Conservation (phyloP, 116 monocot genomes). For the Zostera marina region DNA sequence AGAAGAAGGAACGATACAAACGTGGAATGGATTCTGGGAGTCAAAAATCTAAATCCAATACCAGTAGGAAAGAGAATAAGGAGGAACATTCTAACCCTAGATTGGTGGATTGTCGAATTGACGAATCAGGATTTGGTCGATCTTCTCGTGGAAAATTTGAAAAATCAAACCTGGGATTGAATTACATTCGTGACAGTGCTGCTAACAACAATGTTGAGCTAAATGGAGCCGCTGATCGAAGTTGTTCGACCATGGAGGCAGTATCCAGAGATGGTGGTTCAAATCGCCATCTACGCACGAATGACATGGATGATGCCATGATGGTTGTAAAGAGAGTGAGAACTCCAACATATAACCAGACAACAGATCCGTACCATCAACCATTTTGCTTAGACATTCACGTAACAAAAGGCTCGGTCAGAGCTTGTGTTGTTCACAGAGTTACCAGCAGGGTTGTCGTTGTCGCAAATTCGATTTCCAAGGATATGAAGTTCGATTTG, state of each 20-base stretch:
- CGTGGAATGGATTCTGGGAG: background rate
- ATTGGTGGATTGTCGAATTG: background rate
- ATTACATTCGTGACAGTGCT: no score
- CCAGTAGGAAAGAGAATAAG: no score
- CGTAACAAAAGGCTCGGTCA: constrained; percentile 64
- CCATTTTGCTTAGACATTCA: constrained; percentile 74
- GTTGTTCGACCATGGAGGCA: no score
- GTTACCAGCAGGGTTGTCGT: constrained; percentile 63
- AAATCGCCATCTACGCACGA: background rate
- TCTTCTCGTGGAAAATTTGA: background rate
- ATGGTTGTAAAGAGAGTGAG: constrained; percentile 29
- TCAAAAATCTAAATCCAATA: no score
- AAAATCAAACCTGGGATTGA: background rate
- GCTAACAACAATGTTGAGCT: no score
- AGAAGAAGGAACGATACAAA: background rate
- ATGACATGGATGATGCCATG: background rate
- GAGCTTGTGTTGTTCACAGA: constrained; percentile 62
- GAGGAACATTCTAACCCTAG: background rate
- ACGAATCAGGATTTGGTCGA: background rate
- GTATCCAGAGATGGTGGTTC: no score
- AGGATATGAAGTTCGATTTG: constrained; percentile 83
- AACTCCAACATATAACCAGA: constrained; percentile 47
- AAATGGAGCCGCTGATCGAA: background rate
- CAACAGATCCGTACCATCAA: constrained; percentile 65
- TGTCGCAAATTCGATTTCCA: constrained; percentile 83